Evolutionary conservation across 495 filamentous ascomycete genomes (phyloP).

Genomic region (Geopyxis carbonaria): DNA sequence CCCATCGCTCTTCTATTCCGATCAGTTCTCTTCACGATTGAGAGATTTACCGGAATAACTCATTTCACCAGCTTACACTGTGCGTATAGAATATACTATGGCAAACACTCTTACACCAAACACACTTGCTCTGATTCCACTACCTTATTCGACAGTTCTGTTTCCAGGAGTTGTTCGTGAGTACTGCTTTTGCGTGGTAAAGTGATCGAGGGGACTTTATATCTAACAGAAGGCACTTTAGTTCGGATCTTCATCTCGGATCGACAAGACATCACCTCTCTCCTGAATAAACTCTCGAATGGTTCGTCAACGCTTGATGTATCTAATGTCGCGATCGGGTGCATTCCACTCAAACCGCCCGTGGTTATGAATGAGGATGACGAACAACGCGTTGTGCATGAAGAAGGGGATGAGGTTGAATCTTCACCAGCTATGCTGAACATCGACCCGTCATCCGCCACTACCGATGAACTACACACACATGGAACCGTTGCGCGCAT

Average conservation of each 20-base stretch:
- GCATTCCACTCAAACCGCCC: conserved; percentile 47
- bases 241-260: conserved; percentile 47
- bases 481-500: conserved; percentile 52
- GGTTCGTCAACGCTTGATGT: conserved; percentile 36
- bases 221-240: neutral
- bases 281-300: conserved; percentile 44
- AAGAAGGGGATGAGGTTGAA: conserved; percentile 26
- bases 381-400: conserved; percentile 20
- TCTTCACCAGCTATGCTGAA: conserved; percentile 14
- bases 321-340: conserved; percentile 42
- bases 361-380: conserved; percentile 18
- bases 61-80: too few relatives aligned
- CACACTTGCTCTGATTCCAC: conserved; percentile 45
- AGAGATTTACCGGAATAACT: too few relatives aligned
- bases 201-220: neutral
- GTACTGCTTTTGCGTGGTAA: neutral
- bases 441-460: conserved; percentile 42
- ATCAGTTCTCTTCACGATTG: too few relatives aligned
- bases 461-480: conserved; percentile 45
- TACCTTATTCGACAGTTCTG: conserved; percentile 45
- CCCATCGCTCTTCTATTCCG: too few relatives aligned
- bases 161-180: conserved; percentile 43
- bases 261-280: conserved; percentile 48
- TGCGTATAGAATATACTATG: too few relatives aligned
- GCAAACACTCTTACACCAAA: conserved; percentile 10